Evolutionary conservation across 1,139 yeast genomes (phyloP).

Genomic region (Kazachstania sp.): DNA sequence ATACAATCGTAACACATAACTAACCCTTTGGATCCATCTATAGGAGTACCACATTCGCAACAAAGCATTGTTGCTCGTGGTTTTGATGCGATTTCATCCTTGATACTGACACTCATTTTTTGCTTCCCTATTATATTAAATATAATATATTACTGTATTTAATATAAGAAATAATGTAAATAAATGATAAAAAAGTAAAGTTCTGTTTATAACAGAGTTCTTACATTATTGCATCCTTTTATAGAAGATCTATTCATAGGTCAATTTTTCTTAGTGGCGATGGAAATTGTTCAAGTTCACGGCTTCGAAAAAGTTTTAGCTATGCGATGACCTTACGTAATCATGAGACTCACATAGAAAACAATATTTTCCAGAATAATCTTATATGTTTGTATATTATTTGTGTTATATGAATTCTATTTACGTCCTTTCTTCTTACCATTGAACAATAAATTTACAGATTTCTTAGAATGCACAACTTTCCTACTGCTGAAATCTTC

Average conservation of each 20-base stretch:
- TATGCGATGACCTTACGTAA: constrained; percentile 5
- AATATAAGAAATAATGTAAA: too few relatives aligned
- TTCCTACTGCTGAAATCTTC: constrained; percentile 7
- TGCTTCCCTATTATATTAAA: too few relatives aligned
- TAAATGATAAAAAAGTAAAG: too few relatives aligned
- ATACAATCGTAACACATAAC: constrained; percentile 98
- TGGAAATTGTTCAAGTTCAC: too few relatives aligned
- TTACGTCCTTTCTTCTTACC: constrained; percentile 9
- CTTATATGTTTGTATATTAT: background rate
- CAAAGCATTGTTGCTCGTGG: constrained; percentile 68
- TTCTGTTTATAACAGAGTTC: too few relatives aligned
- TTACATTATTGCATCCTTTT: too few relatives aligned
- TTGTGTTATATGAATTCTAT: background rate
- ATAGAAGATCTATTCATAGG: too few relatives aligned
- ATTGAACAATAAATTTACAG: constrained; percentile 16
- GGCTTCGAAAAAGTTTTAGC: background rate
- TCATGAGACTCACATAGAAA: background rate
- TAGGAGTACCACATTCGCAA: constrained; percentile 97
- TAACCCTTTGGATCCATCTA: constrained; percentile 89
- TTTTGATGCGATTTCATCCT: constrained; percentile 2
- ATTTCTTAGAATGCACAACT: constrained; percentile 15
- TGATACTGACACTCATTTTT: constrained; percentile 2
- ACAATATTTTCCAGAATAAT: background rate
- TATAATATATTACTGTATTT: too few relatives aligned
- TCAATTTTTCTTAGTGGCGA: too few relatives aligned